Evolutionary conservation across 2,329 filamentous ascomycete species (phyloP).

Genomic region (Claviceps purpurea): DNA sequence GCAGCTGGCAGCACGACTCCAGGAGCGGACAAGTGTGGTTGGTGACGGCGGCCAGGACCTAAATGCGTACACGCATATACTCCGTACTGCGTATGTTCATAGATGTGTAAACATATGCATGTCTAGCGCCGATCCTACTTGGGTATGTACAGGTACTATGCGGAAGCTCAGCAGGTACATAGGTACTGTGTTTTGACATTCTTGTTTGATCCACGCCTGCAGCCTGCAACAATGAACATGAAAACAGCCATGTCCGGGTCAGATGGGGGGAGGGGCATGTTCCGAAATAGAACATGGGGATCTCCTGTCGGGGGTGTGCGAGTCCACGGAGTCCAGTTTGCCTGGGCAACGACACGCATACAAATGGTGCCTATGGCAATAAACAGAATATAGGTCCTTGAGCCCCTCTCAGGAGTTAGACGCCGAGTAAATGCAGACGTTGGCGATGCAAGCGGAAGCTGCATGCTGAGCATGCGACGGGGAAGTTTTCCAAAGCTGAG

Average conservation of each 20-base stretch:
- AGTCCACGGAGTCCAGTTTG: not conserved
- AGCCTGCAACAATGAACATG: not conserved
- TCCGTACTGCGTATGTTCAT: not conserved
- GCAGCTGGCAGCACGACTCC: not conserved
- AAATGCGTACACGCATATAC: not conserved
- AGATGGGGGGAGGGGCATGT: not conserved
- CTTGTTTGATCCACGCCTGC: not conserved
- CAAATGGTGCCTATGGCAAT: not conserved
- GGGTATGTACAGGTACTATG: not conserved
- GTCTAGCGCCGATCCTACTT: too few relatives aligned
- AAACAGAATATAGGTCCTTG: not conserved
- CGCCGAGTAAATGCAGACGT: not conserved
- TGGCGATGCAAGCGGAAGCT: not conserved
- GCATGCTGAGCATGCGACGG: not conserved
- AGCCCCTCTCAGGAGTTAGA: not conserved
- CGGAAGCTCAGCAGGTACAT: not conserved
- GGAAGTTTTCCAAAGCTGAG: not conserved
- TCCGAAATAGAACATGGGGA: conserved; percentile 6
- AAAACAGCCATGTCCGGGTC: conserved; percentile 1
- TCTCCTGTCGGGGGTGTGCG: conserved; percentile 2
- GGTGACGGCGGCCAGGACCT: not conserved
- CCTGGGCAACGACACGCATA: not conserved
- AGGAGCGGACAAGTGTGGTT: not conserved
- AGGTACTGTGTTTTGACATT: not conserved
- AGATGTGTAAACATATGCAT: too few relatives aligned